A percentile compares a stretch with the other conserved stretches of the same genome.
Evolutionary conservation across 768 basidiomycete genomes (phyloP).

Genomic region (Boletus subparvulus): DNA sequence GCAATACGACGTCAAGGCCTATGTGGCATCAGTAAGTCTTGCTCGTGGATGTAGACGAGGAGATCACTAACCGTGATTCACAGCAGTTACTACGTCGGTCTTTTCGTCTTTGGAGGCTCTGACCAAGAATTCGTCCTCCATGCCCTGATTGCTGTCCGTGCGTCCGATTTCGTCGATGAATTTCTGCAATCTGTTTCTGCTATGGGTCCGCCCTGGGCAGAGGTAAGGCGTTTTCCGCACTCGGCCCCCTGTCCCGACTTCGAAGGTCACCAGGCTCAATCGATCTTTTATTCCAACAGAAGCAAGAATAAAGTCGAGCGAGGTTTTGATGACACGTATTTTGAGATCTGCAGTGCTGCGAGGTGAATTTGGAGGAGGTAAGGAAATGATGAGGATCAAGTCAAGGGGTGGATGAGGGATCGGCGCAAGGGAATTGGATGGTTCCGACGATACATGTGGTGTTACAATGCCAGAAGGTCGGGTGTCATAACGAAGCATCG

Average conservation of each 20-base stretch:
- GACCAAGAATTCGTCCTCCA: conserved; percentile 66
- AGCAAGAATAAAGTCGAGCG: conserved; percentile 83
- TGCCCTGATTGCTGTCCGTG: conserved; percentile 41
- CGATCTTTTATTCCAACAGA: conserved; percentile 78
- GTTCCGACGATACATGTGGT: conserved; percentile 69
- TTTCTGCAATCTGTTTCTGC: conserved; percentile 65
- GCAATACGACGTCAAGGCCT: conserved; percentile 92
- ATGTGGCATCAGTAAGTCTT: background rate
- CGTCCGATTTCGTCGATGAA: conserved; percentile 73
- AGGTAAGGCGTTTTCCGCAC: conserved; percentile 96
- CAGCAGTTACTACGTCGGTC: conserved; percentile 97
- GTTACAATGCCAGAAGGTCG: conserved; percentile 53
- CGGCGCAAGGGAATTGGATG: conserved; percentile 78
- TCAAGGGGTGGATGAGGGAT: conserved; percentile 87
- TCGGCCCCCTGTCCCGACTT: conserved; percentile 77
- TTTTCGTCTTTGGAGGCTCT: conserved; percentile 85
- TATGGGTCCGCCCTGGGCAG: conserved; percentile 63
- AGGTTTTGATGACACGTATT: conserved; percentile 81
- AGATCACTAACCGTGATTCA: conserved; percentile 73
- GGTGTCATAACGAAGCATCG: conserved; percentile 56
- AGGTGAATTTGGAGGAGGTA: conserved; percentile 70
- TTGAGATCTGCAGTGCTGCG: conserved; percentile 85
- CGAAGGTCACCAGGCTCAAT: conserved; percentile 88
- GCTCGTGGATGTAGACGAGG: background rate
- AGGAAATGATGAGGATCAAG: conserved; percentile 86